Conservation (phyloP, 805 yeast species). For the Metschnikowia continentalis region DNA sequence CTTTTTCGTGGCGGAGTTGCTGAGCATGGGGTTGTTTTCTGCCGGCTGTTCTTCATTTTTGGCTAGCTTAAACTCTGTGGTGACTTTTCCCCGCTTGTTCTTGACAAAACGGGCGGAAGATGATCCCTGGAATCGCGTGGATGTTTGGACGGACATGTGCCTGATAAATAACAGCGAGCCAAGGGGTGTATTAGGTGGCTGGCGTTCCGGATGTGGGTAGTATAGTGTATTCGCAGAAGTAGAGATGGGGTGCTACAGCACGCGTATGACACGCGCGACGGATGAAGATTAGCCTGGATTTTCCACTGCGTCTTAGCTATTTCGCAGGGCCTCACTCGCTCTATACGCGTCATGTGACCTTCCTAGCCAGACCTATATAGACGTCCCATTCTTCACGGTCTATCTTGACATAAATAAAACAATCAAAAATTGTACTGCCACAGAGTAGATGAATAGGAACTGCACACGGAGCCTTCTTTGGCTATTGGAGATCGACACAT, state of each 20-base stretch:
- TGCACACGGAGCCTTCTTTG: slow-evolving; percentile 81
- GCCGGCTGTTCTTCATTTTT: slow-evolving; percentile 17
- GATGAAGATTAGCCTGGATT: not conserved
- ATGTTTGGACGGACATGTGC: slow-evolving; percentile 6
- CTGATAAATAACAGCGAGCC: not conserved
- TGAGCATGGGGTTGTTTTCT: slow-evolving; percentile 33
- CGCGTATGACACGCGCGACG: slow-evolving; percentile 3
- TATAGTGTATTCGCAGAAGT: slow-evolving; percentile 1
- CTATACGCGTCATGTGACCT: not conserved
- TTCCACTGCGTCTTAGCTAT: not conserved
- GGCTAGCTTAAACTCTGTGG: slow-evolving; percentile 13
- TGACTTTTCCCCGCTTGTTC: slow-evolving; percentile 24
- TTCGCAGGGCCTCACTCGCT: slow-evolving; percentile 1
- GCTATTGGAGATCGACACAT: slow-evolving; percentile 58
- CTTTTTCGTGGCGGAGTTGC: slow-evolving; percentile 39
- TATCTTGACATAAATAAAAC: slow-evolving; percentile 60
- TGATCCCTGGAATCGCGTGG: slow-evolving; percentile 36
- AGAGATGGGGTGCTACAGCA: slow-evolving; percentile 3
- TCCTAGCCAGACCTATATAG: not conserved
- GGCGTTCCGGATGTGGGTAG: not conserved
- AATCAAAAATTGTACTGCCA: slow-evolving; percentile 69
- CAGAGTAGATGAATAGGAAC: slow-evolving; percentile 79
- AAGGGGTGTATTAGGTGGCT: not conserved
- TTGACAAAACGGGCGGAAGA: slow-evolving; percentile 51
- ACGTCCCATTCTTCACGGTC: not conserved